Conservation (phyloP, 805 yeast genomes). For the Candida loeiensis region DNA sequence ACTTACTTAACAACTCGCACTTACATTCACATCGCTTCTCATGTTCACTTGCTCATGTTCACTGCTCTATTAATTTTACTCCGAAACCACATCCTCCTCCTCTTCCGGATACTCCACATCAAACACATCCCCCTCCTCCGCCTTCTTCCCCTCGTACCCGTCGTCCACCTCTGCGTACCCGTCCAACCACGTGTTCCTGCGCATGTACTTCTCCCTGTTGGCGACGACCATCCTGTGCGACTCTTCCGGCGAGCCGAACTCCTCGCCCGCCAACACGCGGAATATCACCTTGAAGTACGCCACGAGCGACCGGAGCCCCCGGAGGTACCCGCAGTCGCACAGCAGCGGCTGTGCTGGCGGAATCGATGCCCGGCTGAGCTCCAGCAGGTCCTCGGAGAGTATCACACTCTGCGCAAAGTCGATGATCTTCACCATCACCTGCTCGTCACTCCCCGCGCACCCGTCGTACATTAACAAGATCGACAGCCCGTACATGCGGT, state of each 20-base stretch:
- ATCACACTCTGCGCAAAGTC: slow-evolving; percentile 95
- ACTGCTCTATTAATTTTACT: not conserved
- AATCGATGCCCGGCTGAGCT: slow-evolving; percentile 33
- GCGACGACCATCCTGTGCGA: slow-evolving; percentile 15
- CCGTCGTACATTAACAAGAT: slow-evolving; percentile 89
- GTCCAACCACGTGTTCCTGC: slow-evolving; percentile 31
- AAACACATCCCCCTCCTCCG: slow-evolving; percentile 18
- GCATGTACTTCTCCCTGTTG: slow-evolving; percentile 14
- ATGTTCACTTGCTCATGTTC: too few relatives aligned
- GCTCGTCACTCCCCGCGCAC: slow-evolving; percentile 17
- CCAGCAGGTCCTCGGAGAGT: slow-evolving; percentile 46
- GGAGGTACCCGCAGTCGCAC: slow-evolving; percentile 79
- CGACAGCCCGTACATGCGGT: slow-evolving; percentile 89
- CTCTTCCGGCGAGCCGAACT: slow-evolving; percentile 22
- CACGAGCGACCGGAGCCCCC: slow-evolving; percentile 76
- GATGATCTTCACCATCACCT: slow-evolving; percentile 62
- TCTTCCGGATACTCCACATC: slow-evolving; percentile 18
- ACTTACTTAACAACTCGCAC: not conserved
- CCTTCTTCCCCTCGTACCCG: slow-evolving; percentile 11
- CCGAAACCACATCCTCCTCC: slow-evolving; percentile 14
- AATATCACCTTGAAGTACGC: slow-evolving; percentile 63
- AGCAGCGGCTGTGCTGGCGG: slow-evolving; percentile 67
- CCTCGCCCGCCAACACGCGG: slow-evolving; percentile 46
- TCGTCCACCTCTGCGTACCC: slow-evolving; percentile 25
- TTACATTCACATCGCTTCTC: not conserved